These are phyloP conservation scores for Phialophora tarda DNA, from an alignment of 2,329 filamentous ascomycete genomes.

Conservation along the genomic window DNA sequence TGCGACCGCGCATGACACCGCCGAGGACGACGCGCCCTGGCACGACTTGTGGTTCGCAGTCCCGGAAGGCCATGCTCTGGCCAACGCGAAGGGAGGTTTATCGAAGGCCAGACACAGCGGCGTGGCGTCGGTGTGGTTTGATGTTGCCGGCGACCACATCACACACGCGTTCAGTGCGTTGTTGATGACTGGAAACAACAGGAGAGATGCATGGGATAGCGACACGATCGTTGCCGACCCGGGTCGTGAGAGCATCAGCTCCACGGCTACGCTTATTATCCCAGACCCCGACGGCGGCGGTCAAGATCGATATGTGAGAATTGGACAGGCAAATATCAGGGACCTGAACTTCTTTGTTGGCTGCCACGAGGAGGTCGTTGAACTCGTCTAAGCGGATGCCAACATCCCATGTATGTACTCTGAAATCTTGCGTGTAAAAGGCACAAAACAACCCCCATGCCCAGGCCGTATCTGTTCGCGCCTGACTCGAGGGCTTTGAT, in stretches of 20 bases:
- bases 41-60: constrained; percentile 7
- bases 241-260: constrained; percentile 2
- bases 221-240: constrained; percentile 1
- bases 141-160: constrained; percentile 1
- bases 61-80: background rate
- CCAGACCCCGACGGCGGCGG: background rate
- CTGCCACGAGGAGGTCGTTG: constrained; percentile 3
- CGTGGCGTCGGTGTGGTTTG: constrained; percentile 5
- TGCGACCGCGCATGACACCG: background rate
- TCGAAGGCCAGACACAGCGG: background rate
- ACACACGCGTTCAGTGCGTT: background rate
- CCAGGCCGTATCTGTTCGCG: no score
- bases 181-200: background rate
- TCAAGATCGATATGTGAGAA: constrained; percentile 3
- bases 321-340: constrained; percentile 11
- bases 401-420: no score
- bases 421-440: no score
- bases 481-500: no score
- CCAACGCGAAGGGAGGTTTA: background rate
- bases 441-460: no score
- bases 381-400: background rate
- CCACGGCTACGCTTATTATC: background rate
- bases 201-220: background rate
- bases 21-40: constrained; percentile 2
- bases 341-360: constrained; percentile 11